phyloP scores from a whole-genome alignment of 225 moss, liverwort and hornwort genomes.

The Physcomitrium patens region DNA sequence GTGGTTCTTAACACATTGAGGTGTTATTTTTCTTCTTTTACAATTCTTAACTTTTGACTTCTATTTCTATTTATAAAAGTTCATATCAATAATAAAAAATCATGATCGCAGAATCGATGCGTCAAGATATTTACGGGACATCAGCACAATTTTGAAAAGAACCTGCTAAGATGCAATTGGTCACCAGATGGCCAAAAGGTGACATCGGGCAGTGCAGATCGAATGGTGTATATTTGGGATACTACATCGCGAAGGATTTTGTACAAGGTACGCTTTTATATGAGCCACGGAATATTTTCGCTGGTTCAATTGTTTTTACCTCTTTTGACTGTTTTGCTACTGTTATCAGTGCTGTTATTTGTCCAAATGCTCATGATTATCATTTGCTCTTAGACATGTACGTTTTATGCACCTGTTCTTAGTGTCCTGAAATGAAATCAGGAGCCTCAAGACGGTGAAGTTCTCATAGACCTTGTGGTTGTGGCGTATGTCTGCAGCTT shows the following conservation, averaged over 20 bases:
- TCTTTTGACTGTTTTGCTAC: conserved; percentile 10
- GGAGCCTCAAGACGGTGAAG: neutral
- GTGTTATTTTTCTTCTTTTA: neutral
- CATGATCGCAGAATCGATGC: conserved; percentile 71
- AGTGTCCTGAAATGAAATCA: conserved; percentile 4
- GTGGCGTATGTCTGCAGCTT: conserved; percentile 53
- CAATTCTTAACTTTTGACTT: no score
- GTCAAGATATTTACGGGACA: conserved; percentile 91
- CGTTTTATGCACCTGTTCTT: neutral
- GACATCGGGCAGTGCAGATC: conserved; percentile 87
- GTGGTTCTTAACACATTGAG: neutral
- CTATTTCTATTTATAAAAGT: no score
- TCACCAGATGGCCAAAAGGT: conserved; percentile 93
- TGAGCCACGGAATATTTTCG: no score
- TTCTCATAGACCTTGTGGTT: conserved; percentile 5
- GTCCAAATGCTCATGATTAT: neutral
- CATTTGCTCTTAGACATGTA: neutral
- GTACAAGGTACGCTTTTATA: conserved; percentile 56
- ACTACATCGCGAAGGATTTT: conserved; percentile 86
- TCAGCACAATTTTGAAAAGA: conserved; percentile 90
- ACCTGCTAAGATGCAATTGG: conserved; percentile 79
- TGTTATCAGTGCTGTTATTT: conserved; percentile 4
- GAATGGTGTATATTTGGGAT: conserved; percentile 96
- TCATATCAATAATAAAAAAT: no score
- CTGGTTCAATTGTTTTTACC: neutral